Evolutionary conservation across 768 basidiomycete genomes (phyloP), one percentile per base, ranked within the genome.

Genomic region (Podaxis carcinomalis): DNA sequence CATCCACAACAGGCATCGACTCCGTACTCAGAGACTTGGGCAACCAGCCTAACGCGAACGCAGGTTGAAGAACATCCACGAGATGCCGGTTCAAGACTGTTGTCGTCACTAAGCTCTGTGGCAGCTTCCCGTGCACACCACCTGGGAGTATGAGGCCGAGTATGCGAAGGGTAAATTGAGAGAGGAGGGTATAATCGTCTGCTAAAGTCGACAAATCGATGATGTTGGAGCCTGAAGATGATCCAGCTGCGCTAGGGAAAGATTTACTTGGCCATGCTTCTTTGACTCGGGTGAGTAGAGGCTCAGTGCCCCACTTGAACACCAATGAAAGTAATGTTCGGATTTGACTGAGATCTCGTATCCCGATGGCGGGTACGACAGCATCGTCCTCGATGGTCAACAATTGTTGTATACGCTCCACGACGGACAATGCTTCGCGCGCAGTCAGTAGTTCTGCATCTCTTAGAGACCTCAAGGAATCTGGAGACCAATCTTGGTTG

Each of bases 1-100:
- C 69, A 58, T 86, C 79, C 23, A 80, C 64, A 36, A 78, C 69
- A n/a, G 72, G 75, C 32, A 73, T 67, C 0, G 73, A 64, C 13
- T 79, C 75, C 0, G 69, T 70, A 5, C 75, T 70, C 7, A 79
- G 68, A 0, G 78, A 73, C 66, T 81, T 84, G 4, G 88, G 89
- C 6, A 90, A 76, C 91, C 91, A 93, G 1, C 88, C 92, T 6
- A 93, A 73, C 7, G 82, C 71, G 5, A 92, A 77, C 32, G 83
- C 78, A 7, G 87, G 83, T 47, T 74, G 78, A 7, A 93, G 73
- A 11, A 92, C 66, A 63, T 88, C 86, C 3, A 78, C 68, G 2
- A 82, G 66, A 67, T 92, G 85, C 25, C 72, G 73, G 52, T 79
- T 78, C 49, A 87, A 70, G 9, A 92, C 70, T 5, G 86, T 74